Percentiles rank a stretch among this genome's conserved stretches.
phyloP scores from a whole-genome alignment of 345 rosid species.

The Excoecaria cochinchinensis region DNA sequence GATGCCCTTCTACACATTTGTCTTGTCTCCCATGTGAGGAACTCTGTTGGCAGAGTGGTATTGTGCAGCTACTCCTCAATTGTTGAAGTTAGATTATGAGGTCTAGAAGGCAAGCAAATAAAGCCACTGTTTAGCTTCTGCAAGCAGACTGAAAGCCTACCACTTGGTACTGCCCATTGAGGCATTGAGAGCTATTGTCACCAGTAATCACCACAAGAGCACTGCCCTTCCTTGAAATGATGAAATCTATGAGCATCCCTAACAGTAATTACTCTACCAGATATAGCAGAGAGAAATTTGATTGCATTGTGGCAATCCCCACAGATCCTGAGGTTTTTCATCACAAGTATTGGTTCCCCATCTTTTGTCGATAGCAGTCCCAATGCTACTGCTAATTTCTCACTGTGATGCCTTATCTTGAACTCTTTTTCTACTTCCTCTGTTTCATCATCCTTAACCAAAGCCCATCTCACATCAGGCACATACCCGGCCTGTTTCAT shows the following conservation, averaged over 20 bases:
- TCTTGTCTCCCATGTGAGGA: too few relatives aligned
- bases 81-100: too few relatives aligned
- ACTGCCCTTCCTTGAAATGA: constrained; percentile 62
- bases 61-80: too few relatives aligned
- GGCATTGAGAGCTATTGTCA: constrained; percentile 24
- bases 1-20: too few relatives aligned
- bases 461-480: constrained; percentile 67
- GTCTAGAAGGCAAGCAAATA: too few relatives aligned
- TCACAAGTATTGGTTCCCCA: constrained; percentile 64
- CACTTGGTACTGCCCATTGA: background rate
- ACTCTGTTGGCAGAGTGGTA: too few relatives aligned
- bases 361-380: constrained; percentile 69
- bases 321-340: constrained; percentile 80
- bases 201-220: constrained; percentile 88
- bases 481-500: constrained; percentile 73
- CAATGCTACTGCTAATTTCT: constrained; percentile 86
- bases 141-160: too few relatives aligned
- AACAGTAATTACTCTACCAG: constrained; percentile 63
- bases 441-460: constrained; percentile 58
- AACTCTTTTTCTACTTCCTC: constrained; percentile 58
- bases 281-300: constrained; percentile 63
- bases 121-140: too few relatives aligned
- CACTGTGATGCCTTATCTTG: constrained; percentile 69
- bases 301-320: constrained; percentile 90
- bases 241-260: constrained; percentile 79